Base-by-base conservation (phyloP, 257 asterid species). In the Fraxinus anomala region DNA sequence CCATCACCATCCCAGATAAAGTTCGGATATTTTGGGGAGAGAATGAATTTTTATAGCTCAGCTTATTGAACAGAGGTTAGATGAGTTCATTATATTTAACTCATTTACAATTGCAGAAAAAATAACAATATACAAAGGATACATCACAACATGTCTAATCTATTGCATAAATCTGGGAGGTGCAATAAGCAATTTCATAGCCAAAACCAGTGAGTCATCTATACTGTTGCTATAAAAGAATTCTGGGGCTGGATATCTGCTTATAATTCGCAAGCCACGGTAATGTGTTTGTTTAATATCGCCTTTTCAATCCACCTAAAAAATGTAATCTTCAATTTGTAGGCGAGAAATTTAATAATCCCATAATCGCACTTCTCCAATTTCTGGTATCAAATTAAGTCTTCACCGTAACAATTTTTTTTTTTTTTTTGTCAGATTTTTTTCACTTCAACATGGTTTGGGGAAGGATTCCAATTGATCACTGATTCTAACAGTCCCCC, bases 401-500 rank as follows among this genome's bases (percentile, higher is more conserved):
- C 56, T 14, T 16, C n/a, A 3, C 7, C 1, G 6, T 47, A 47
- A 47, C 21, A 8, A 1, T 0, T 36, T 36, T 40, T 10, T 10
- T 9, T 40, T 10, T 1, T 12, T 13, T 3, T 13, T 3, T 42
- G 12, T 3, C 56, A 47, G 16, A 14, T 14, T 16, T 16, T 1
- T 2, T 4, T 3, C 56, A 14, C 56, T 47, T 47, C n/a, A 47
- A 47, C 56, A 47, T 14, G 19, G 56, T 47, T 47, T 14, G 1
- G 5, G n/a, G 21, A 47, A 47, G 59, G 59, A 21, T 47, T 47
- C n/a, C n/a, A 16, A 14, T 47, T 47, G 59, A 47, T 47, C 21
- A 17, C 1, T 47, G 59, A 47, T 47, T 47, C 59, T 16, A 47
- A 47, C 59, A 47, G 96, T 88, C 66, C 91, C 44, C 94, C 97